Base-by-base conservation (phyloP, 2,329 filamentous ascomycete species). In the Achaetomium macrosporum region DNA sequence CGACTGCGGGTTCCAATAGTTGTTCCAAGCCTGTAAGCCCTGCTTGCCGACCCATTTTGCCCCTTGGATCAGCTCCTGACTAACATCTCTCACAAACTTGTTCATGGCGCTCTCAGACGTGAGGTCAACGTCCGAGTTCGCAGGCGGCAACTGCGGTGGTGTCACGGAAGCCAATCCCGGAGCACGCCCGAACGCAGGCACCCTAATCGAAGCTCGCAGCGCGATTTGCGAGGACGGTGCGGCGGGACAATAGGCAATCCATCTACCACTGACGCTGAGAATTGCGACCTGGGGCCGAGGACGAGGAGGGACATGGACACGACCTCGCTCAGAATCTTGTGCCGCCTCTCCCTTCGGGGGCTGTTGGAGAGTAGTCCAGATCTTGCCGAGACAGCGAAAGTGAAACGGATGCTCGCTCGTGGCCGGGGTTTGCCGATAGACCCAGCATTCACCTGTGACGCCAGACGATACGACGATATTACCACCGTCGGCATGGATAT, bases 341-440 rank as follows among this genome's bases (percentile, higher is more conserved):
- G 70, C 61, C 25, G 72, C 66, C 30, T 79, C 75, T 20, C 72
- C 72, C 54, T 76, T 75, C 16, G 73, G 69, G 30, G 73, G 72
- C 59, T 83, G 79, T 64, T 93, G 88, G 29, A 96, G 74, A 42
- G 84, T 85, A 0, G 93, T 96, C 93, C 93, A 99, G 16, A 95
- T 73, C 71, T 99, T 99, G 17, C 86, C 91, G 51, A 93, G 76
- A 63, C 90, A 96, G 36, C 70, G 74, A 66, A 78, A 85, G 15
- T 68, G 65, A 42, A 72, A 59, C 19, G 71, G 70, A 1, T 68
- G 64, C 19, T 78, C 77, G 43, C 71, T 69, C 1, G 68, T 64
- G 50, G 70, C 65, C 10, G 70, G 61, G 9, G 74, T 66, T 57
- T 83, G 79, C 9, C 76, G 72, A 61, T 79, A 97, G 8, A 96